A percentile compares a stretch with the other conserved stretches of the same genome.
These are phyloP conservation scores for Diaporthe sp. DNA, from an alignment of 2,329 filamentous ascomycete genomes.

Conservation along the genomic window DNA sequence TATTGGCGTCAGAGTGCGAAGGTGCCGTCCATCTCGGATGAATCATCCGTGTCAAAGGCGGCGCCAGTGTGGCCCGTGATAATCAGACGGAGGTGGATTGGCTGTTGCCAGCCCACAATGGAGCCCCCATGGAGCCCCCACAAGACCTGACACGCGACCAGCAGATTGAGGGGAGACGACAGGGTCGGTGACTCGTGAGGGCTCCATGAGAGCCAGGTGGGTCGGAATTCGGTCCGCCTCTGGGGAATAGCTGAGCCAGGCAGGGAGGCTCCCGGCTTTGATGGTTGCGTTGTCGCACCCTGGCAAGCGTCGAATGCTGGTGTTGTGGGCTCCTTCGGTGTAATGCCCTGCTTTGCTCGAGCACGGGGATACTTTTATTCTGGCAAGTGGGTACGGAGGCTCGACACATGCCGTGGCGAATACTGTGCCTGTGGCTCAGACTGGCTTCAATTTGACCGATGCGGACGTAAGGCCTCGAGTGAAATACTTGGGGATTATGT, in stretches of 20 bases:
- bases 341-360: slow-evolving; percentile 19
- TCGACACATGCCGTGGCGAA: slow-evolving; percentile 25
- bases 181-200: slow-evolving; percentile 31
- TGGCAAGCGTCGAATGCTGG: slow-evolving; percentile 3
- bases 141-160: slow-evolving; percentile 9
- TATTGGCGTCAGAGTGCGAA: slow-evolving; percentile 1
- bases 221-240: not conserved
- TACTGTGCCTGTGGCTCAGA: slow-evolving; percentile 20
- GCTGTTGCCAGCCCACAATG: not conserved
- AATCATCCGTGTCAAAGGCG: not conserved
- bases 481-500: not conserved
- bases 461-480: slow-evolving; percentile 1
- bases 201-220: not conserved
- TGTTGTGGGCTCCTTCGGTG: slow-evolving; percentile 24
- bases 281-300: not conserved
- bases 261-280: not conserved
- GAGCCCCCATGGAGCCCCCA: not conserved
- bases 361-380: slow-evolving; percentile 15
- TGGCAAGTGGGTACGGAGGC: slow-evolving; percentile 10
- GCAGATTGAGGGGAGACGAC: slow-evolving; percentile 11
- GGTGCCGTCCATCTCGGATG: slow-evolving; percentile 6
- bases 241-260: not conserved
- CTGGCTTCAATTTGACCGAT: slow-evolving; percentile 16
- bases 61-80: slow-evolving; percentile 5
- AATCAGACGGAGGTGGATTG: not conserved